A percentile compares a stretch with the other conserved stretches of the same genome.
Evolutionary conservation across 2,329 filamentous ascomycete species (phyloP).

Genomic region (Fusarium mangiferae): DNA sequence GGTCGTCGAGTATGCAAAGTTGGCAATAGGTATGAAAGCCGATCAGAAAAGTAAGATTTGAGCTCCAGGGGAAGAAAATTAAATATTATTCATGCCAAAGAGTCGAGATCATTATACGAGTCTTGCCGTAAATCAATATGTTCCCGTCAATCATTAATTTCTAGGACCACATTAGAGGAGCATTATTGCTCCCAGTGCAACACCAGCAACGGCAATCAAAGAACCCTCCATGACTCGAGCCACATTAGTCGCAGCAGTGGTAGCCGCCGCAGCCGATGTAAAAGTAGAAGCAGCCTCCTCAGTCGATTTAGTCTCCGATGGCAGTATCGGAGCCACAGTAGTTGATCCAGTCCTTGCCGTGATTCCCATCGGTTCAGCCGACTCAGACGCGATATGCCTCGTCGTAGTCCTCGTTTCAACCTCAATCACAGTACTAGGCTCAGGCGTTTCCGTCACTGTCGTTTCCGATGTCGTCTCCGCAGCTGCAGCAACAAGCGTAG

Average conservation of each 20-base stretch:
- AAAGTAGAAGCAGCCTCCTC: neutral
- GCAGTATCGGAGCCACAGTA: conserved; percentile 8
- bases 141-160: neutral
- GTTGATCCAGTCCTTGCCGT: neutral
- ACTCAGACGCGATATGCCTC: neutral
- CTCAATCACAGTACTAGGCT: neutral
- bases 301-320: neutral
- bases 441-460: neutral
- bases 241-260: neutral
- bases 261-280: neutral
- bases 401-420: neutral
- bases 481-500: neutral
- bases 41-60: neutral
- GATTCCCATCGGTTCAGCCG: neutral
- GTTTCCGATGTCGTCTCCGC: neutral
- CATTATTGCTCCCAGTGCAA: conserved; percentile 8
- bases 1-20: rapidly evolving
- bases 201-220: neutral
- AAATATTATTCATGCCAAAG: neutral
- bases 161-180: neutral
- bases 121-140: neutral
- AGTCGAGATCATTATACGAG: neutral
- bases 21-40: rapidly evolving
- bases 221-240: conserved; percentile 5
- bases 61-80: neutral